Percentiles rank a stretch among this genome's conserved stretches.
Evolutionary conservation across 202 grass and related monocot species (phyloP).

Genomic region (Tripidium arundinaceum): DNA sequence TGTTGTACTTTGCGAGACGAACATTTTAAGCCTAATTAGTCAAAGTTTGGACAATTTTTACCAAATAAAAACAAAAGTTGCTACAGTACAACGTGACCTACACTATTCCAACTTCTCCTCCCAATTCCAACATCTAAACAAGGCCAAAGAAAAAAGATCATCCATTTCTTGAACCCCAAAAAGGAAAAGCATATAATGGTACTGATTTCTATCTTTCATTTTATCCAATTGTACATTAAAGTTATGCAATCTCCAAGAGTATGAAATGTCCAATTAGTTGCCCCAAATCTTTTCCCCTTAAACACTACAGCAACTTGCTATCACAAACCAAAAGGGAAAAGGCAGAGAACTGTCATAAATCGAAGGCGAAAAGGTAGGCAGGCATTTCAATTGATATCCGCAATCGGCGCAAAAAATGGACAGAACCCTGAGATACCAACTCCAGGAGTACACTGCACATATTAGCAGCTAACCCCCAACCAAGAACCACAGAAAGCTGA

Average conservation of each 20-base stretch:
- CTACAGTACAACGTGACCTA: too few species aligned
- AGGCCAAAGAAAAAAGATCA: not conserved
- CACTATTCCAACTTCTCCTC: too few species aligned
- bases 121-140: too few species aligned
- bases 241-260: not conserved
- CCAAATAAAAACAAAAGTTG: too few species aligned
- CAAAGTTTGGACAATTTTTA: too few species aligned
- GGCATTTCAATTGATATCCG: not conserved
- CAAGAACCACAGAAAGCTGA: not conserved
- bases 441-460: too few species aligned
- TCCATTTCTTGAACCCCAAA: not conserved
- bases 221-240: not conserved
- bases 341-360: not conserved
- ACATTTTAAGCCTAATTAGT: too few species aligned
- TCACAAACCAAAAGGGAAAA: not conserved
- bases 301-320: not conserved
- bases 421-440: too few species aligned
- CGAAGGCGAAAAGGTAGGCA: not conserved
- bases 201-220: not conserved
- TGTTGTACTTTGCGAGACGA: too few species aligned
- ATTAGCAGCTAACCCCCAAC: slow-evolving; percentile 2
- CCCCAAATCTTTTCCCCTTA: not conserved
- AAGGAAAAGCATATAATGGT: not conserved
- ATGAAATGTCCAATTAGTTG: not conserved
- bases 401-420: too few species aligned